Conservation (phyloP, 495 filamentous ascomycete species). For the Daldinia childiae region DNA sequence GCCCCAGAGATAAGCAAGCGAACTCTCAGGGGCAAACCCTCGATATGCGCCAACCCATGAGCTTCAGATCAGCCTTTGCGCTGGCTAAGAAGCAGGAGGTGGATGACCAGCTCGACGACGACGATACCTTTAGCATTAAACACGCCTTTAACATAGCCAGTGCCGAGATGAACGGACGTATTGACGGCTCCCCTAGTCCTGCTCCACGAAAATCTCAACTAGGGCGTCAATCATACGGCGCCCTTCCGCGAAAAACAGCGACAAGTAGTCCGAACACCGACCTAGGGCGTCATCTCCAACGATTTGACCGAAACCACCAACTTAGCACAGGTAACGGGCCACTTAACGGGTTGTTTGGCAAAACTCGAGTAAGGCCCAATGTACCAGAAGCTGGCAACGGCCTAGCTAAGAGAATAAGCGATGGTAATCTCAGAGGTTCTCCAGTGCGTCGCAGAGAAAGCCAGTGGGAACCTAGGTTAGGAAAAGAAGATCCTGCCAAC, state of each 20-base stretch:
- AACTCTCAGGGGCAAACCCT: constrained; percentile 33
- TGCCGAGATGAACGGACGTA: constrained; percentile 45
- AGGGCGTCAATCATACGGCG: constrained; percentile 43
- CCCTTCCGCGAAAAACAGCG: constrained; percentile 29
- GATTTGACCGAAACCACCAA: constrained; percentile 41
- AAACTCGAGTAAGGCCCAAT: constrained; percentile 44
- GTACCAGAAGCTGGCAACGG: constrained; percentile 48
- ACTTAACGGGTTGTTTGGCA: constrained; percentile 43
- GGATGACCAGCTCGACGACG: constrained; percentile 28
- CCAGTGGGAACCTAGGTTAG: constrained; percentile 12
- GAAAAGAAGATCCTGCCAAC: constrained; percentile 24
- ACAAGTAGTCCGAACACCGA: constrained; percentile 30
- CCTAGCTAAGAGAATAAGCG: constrained; percentile 50
- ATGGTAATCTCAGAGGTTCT: constrained; percentile 43
- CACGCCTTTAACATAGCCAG: constrained; percentile 44
- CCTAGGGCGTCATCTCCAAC: constrained; percentile 39
- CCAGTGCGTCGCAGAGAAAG: constrained; percentile 20
- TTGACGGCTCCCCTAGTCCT: constrained; percentile 59
- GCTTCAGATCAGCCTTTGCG: constrained; percentile 53
- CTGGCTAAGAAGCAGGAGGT: constrained; percentile 55
- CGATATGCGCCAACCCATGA: constrained; percentile 51
- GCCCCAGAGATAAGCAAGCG: neutral
- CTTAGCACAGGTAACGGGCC: constrained; percentile 27
- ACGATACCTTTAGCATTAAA: constrained; percentile 39
- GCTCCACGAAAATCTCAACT: constrained; percentile 53